phyloP scores from a whole-genome alignment of 129 eudicot genomes.

The Flaveria robusta region DNA sequence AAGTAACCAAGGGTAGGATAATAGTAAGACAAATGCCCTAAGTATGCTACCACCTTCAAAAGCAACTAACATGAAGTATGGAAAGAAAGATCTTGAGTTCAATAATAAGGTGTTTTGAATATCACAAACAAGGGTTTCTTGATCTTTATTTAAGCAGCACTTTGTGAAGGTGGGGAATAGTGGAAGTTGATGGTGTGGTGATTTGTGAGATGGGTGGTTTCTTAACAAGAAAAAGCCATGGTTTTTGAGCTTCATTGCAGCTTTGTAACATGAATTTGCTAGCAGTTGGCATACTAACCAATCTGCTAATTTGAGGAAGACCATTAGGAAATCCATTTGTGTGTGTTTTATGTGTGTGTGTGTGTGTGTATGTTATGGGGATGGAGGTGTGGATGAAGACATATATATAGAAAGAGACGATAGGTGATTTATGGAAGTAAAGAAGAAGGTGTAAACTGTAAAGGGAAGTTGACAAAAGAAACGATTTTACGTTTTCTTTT shows the following conservation, averaged over 20 bases:
- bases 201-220: constrained; percentile 45
- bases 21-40: constrained; percentile 58
- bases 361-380: constrained; percentile 16
- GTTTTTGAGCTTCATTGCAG: constrained; percentile 60
- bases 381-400: constrained; percentile 35
- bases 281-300: constrained; percentile 61
- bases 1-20: constrained; percentile 53
- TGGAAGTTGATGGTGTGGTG: constrained; percentile 40
- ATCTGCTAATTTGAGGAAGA: constrained; percentile 56
- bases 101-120: constrained; percentile 58
- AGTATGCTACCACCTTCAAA: constrained; percentile 84
- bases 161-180: constrained; percentile 53
- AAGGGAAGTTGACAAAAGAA: constrained; percentile 44
- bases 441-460: constrained; percentile 20
- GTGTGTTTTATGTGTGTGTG: constrained; percentile 17
- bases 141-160: constrained; percentile 37
- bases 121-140: constrained; percentile 70
- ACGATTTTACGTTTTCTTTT: constrained; percentile 12
- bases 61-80: constrained; percentile 92
- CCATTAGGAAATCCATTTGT: constrained; percentile 61
- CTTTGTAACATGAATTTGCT: constrained; percentile 58
- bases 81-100: constrained; percentile 69
- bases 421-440: constrained; percentile 40
- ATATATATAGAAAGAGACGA: constrained; percentile 31
- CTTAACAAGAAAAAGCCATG: constrained; percentile 38